These are phyloP conservation scores for Chrysoporthe deuterocubensis DNA, from an alignment of 2,329 filamentous ascomycete genomes.

Conservation along the genomic window DNA sequence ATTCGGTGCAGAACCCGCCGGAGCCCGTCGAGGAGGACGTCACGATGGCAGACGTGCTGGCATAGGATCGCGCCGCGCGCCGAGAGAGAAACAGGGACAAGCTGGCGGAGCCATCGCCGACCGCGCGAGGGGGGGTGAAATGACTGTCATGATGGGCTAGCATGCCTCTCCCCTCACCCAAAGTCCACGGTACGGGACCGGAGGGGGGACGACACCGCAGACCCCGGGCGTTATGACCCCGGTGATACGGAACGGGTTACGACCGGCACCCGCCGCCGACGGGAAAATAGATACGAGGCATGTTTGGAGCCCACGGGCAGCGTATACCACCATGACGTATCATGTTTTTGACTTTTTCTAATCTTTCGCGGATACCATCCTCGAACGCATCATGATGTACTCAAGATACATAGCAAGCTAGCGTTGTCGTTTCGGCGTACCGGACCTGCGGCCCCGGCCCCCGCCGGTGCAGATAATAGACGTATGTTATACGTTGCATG, in stretches of 20 bases:
- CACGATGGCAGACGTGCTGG: conserved; percentile 30
- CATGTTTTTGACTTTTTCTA: too few species aligned
- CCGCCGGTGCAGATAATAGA: neutral
- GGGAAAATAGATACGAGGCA: neutral
- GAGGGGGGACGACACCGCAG: neutral
- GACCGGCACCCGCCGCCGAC: too few species aligned
- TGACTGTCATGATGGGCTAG: too few species aligned
- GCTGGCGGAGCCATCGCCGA: too few species aligned
- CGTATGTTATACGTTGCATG: neutral
- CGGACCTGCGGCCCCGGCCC: neutral
- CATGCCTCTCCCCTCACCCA: too few species aligned
- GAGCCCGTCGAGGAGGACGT: conserved; percentile 47
- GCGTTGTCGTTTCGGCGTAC: neutral
- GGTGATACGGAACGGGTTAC: neutral
- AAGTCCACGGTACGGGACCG: too few species aligned
- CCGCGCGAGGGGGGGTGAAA: too few species aligned
- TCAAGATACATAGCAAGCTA: neutral
- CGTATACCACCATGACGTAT: neutral
- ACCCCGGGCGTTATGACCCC: neutral
- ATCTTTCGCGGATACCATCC: neutral
- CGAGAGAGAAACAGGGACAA: too few species aligned
- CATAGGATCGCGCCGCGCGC: neutral
- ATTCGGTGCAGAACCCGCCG: conserved; percentile 49
- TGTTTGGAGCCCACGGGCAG: neutral
- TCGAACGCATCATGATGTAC: neutral